These are phyloP conservation scores for Achaetomium macrosporum DNA, from an alignment of 2,329 filamentous ascomycete genomes.

Conservation along the genomic window DNA sequence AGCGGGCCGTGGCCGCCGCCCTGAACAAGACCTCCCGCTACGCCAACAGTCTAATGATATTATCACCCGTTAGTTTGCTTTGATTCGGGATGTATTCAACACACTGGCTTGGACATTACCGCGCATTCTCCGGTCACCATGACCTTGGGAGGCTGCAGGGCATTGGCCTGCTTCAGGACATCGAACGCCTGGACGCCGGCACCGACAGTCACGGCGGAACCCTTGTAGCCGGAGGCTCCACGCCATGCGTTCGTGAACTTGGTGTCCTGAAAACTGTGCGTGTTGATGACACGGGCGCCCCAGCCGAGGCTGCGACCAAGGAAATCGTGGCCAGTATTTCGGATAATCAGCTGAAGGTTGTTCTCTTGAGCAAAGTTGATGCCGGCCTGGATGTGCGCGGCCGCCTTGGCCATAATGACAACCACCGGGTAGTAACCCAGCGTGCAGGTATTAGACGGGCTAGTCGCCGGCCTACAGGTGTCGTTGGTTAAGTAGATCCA, in stretches of 20 bases:
- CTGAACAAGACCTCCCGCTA: constrained; percentile 56
- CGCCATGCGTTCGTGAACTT: constrained; percentile 33
- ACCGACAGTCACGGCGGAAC: constrained; percentile 45
- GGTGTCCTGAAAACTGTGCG: constrained; percentile 47
- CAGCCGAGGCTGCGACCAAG: constrained; percentile 57
- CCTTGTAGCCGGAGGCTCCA: constrained; percentile 36
- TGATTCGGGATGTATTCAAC: too few relatives aligned
- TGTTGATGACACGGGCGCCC: constrained; percentile 53
- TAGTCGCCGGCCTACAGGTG: constrained; percentile 33
- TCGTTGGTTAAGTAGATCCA: constrained; percentile 42
- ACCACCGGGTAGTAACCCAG: constrained; percentile 37
- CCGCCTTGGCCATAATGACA: constrained; percentile 28
- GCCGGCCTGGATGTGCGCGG: constrained; percentile 30
- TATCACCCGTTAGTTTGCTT: background rate
- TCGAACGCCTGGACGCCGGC: constrained; percentile 47
- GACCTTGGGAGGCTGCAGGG: constrained; percentile 33
- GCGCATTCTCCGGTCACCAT: constrained; percentile 50
- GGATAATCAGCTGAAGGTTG: constrained; percentile 48
- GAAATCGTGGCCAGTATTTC: constrained; percentile 54
- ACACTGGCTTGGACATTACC: too few relatives aligned
- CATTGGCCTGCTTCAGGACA: constrained; percentile 37
- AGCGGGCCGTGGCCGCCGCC: constrained; percentile 52
- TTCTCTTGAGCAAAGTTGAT: constrained; percentile 38
- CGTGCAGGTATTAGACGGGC: constrained; percentile 32
- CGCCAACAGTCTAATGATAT: constrained; percentile 49